A percentile compares a stretch with the other conserved stretches of the same genome.
These are phyloP conservation scores for Trametes villosa DNA, from an alignment of 768 basidiomycete genomes.

Conservation along the genomic window DNA sequence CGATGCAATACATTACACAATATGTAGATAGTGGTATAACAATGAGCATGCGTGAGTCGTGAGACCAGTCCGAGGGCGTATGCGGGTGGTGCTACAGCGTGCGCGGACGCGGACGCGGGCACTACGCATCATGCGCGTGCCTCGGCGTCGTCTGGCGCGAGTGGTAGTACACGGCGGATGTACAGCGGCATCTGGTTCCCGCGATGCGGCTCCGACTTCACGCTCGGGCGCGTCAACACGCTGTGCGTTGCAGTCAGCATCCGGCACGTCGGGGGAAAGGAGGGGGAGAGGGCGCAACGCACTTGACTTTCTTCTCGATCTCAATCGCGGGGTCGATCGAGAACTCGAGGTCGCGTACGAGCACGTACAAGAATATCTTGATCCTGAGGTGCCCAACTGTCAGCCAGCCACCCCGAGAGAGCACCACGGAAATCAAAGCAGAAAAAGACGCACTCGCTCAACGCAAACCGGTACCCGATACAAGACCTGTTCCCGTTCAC, in stretches of 20 bases:
- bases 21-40: conserved; percentile 1
- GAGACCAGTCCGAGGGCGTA: not conserved
- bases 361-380: conserved; percentile 63
- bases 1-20: conserved; percentile 2
- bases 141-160: not conserved
- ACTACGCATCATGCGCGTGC: no score
- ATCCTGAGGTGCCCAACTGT: conserved; percentile 45
- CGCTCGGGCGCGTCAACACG: conserved; percentile 60
- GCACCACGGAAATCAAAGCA: not conserved
- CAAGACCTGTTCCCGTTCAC: conserved; percentile 58
- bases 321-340: conserved; percentile 52
- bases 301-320: conserved; percentile 70
- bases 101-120: not conserved
- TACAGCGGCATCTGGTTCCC: conserved; percentile 65
- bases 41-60: not conserved
- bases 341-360: conserved; percentile 61
- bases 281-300: conserved; percentile 36
- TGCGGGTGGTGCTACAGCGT: not conserved
- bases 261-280: conserved; percentile 18
- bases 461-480: conserved; percentile 64
- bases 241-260: conserved; percentile 32
- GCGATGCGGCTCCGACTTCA: conserved; percentile 54
- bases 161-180: conserved; percentile 21
- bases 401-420: not conserved
- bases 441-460: conserved; percentile 55